Evolutionary conservation across 1,139 yeast genomes (phyloP), one percentile per base, ranked within the genome.

Genomic region (Debaryomyces sp.): DNA sequence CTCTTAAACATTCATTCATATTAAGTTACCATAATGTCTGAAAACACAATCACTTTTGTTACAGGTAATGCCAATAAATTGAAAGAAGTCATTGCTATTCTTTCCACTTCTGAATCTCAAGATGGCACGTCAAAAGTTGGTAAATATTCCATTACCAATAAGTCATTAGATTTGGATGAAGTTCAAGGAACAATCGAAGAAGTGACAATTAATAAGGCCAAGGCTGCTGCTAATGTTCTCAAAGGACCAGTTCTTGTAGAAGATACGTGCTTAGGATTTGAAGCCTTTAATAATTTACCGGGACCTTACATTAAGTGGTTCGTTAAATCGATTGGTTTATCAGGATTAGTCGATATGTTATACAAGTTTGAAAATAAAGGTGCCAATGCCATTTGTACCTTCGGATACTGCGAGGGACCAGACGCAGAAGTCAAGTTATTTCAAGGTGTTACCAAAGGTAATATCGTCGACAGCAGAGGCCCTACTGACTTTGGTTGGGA

Each of bases 291-390:
- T 46, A 75, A 78, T 53, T 78, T 95, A 48, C 99, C 99, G 1
- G 99, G 99, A 7, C 98, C 99, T 1, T 77, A 81, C 58, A 81
- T 84, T 66, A 92, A 92, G 68, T 92, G 98, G 98, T 92, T 92
- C 69, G 80, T 89, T 43, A 71, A 84, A 51, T 70, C 82, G 13
- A 66, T 91, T 54, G 96, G 96, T 0, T 76, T 87, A 45, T 80
- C 78, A 18, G 94, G 92, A 3, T 71, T 91, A 50, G 89, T 85
- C 47, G 83, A 87, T 58, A 78, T 94, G 86, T 75, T 95, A 41
- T 81, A 71, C 54, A 89, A 88, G 45, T 94, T 88, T 63, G 91
- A 86, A 47, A 89, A 90, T 66, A 91, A 91, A 63, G 71, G 84
- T 6, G 99, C 97, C 4, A 79, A 82, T 52, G 97, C 99, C 2